Evolutionary conservation across 306 rosid genomes (phyloP), one percentile per base, ranked within the genome.

Genomic region (Malus orientalis): DNA sequence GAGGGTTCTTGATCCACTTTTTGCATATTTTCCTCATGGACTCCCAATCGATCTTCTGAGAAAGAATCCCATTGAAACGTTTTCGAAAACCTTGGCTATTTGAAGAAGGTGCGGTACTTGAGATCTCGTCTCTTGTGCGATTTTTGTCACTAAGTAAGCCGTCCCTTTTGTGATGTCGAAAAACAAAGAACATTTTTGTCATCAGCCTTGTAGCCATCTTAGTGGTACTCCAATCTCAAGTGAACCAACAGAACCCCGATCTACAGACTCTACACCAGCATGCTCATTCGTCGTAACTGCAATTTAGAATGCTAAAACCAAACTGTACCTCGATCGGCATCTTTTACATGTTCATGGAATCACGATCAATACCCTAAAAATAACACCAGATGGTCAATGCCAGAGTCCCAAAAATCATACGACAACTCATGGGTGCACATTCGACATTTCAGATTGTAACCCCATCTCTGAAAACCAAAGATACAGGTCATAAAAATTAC

Each of bases 1-100:
- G 67, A 73, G 88, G 90, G 27, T 80, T 74, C 80, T 79, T 86
- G 22, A 87, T 84, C 90, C 94, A 89, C 45, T 59, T 60, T 59
- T 63, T 81, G 82, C 84, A 78, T 55, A 57, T 58, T 78, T 57
- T 83, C 16, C 70, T 29, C 54, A 81, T 51, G 44, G 73, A 78
- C 70, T 25, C 19, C 85, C 85, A 74, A 67, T 78, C 76, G 78
- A 88, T 74, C 78, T 82, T 84, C 80, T 44, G 63, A 51, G 74
- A 5, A 59, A 72, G 38, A 73, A 80, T 14, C 65, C 67, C 68
- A 29, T 59, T 45, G 23, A 71, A 69, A 78, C 71, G 40, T 18
- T 53, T 42, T 22, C 36, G 65, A 27, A 82, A 67, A 42, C 72
- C 58, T 76, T 38, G 77, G 51, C 25, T 15, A 14, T 65, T 23